A percentile compares a stretch with the other conserved stretches of the same genome.
Conservation (phyloP, 1,139 yeast species). For the Magnusiomyces magnusii region DNA sequence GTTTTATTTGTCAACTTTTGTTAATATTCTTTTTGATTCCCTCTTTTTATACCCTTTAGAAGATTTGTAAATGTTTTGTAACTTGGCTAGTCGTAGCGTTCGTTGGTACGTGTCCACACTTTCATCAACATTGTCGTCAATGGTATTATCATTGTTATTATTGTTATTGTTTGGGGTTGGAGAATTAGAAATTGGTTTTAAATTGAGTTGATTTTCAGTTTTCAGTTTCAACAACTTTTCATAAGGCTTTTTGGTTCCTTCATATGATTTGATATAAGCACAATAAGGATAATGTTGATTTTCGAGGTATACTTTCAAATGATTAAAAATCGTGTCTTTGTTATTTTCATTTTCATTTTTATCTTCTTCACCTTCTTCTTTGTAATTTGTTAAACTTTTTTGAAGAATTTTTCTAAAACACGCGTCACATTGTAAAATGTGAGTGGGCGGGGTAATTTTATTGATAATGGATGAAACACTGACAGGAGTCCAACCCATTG, state of each 20-base stretch:
- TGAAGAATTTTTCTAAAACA: background rate
- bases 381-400: background rate
- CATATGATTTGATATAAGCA: background rate
- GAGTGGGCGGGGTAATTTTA: background rate
- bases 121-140: too few species aligned
- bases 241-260: background rate
- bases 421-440: background rate
- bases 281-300: background rate
- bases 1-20: too few species aligned
- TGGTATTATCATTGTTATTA: background rate
- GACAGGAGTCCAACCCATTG: slow-evolving; percentile 1
- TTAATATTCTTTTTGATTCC: too few species aligned
- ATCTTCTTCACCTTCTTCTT: background rate
- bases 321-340: background rate
- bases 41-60: too few species aligned
- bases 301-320: background rate
- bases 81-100: too few species aligned
- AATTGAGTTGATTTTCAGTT: background rate
- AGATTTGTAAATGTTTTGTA: too few species aligned
- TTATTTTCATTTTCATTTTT: background rate
- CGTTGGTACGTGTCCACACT: too few species aligned
- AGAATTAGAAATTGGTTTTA: background rate
- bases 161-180: background rate
- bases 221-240: background rate
- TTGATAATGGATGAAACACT: background rate